Percentiles rank a stretch among this genome's conserved stretches.
Conservation (phyloP, 345 rosid genomes). For the Pistacia integerrima region DNA sequence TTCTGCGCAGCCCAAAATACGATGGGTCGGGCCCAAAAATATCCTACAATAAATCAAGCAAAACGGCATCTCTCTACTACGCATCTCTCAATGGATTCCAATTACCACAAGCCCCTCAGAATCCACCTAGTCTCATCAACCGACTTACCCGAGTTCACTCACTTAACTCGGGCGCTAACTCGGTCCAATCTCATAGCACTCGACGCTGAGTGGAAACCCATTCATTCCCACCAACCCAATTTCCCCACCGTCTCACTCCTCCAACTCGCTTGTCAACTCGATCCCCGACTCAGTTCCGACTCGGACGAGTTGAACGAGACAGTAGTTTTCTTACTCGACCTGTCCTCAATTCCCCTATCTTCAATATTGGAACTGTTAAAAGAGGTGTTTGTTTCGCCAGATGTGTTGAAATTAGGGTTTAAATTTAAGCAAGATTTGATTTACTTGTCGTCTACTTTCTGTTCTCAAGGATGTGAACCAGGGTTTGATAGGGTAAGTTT, state of each 20-base stretch:
- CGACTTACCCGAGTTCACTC: conserved; percentile 77
- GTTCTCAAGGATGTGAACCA: conserved; percentile 56
- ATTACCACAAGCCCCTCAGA: conserved; percentile 13
- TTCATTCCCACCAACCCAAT: conserved; percentile 35
- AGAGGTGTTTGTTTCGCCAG: conserved; percentile 66
- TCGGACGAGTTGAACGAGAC: conserved; percentile 39
- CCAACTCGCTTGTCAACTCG: conserved; percentile 72
- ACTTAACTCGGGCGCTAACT: conserved; percentile 48
- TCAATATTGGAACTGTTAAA: conserved; percentile 64
- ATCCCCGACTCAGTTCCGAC: conserved; percentile 23
- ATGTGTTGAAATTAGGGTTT: conserved; percentile 79
- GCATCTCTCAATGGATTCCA: conserved; percentile 28
- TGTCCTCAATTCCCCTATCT: conserved; percentile 50
- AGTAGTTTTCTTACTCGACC: conserved; percentile 70
- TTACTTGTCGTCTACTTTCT: conserved; percentile 79
- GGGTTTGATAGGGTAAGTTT: conserved; percentile 66
- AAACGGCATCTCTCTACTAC: not conserved
- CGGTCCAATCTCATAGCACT: conserved; percentile 66
- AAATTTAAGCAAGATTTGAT: conserved; percentile 84
- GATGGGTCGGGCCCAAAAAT: conserved; percentile 12
- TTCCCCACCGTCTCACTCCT: conserved; percentile 78
- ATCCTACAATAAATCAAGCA: not conserved
- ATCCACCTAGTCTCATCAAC: conserved; percentile 54
- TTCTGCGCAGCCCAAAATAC: not conserved
- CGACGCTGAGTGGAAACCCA: conserved; percentile 94